Base-by-base conservation (phyloP, 2,329 filamentous ascomycete species). In the Diaporthe australafricana region DNA sequence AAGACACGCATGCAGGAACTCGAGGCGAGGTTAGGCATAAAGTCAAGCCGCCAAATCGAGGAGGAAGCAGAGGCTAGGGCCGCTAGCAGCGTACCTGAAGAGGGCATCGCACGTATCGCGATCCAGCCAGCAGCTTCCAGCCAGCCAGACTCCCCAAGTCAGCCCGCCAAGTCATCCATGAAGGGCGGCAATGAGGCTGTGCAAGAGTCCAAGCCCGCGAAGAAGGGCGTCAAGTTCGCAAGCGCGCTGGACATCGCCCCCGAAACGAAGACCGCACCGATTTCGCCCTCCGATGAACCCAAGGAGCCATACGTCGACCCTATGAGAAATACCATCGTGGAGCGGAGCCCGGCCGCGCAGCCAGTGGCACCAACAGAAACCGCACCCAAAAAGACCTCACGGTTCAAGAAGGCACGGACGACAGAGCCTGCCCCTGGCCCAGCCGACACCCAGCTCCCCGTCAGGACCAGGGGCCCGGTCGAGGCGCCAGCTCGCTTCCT, bases 1-100 rank as follows among this genome's bases (percentile, higher is more conserved):
- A 90, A 91, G 40, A 87, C 89, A 76, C 89, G 94, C 76, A 98
- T 99, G 96, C 87, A 93, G 55, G 93, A 95, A 75, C 85, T 99
- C 5, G 93, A 98, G 81, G 87, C 92, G 78, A 92, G 91, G 74
- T 87, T 98, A 0, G 87, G 86, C n/a, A 88, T 91, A 74, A 88
- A 84, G 74, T 85, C 85, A 3, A 82, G 83, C 17, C 85, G 73
- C 78, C 77, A 70, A 79, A 82, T 75, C 62, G 76, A 75, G 3
- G 80, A 83, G 1, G 80, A 82, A 84, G 22, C 50, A 16, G 45
- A 72, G 7, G 65, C 67, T 6, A 12, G 20, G 27, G 57, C 55
- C 17, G 32, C 47, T 8, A 47, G 52, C 27, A 66, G 50, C 38
- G 52, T 73, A 35, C 62, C 57, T 5, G 81, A 87, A 30, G 87